These are phyloP conservation scores for Combretum micranthum DNA, from an alignment of 345 rosid genomes.

Conservation along the genomic window DNA sequence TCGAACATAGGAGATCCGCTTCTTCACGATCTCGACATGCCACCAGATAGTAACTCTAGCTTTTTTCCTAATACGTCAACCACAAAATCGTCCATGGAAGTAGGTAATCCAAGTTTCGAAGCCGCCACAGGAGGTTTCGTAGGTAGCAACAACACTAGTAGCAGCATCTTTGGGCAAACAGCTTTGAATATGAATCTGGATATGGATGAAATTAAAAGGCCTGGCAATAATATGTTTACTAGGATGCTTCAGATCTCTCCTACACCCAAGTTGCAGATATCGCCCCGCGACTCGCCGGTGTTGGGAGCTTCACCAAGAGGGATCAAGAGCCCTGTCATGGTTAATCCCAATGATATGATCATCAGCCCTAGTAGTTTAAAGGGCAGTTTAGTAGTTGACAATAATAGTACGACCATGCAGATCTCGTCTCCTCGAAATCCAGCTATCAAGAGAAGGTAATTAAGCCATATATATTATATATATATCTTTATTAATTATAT, in stretches of 20 bases:
- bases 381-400: constrained; percentile 7
- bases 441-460: constrained; percentile 81
- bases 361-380: constrained; percentile 4
- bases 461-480: constrained; percentile 2
- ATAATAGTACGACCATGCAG: constrained; percentile 40
- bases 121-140: constrained; percentile 13
- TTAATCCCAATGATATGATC: constrained; percentile 1
- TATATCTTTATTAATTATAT: background rate
- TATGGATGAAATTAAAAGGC: background rate
- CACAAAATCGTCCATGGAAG: constrained; percentile 11
- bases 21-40: constrained; percentile 41
- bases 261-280: constrained; percentile 15
- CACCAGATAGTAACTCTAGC: background rate
- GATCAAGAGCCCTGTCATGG: background rate
- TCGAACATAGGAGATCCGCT: constrained; percentile 64
- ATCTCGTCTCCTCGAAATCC: constrained; percentile 85
- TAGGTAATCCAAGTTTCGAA: constrained; percentile 8
- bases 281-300: constrained; percentile 39
- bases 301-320: constrained; percentile 12
- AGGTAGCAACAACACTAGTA: constrained; percentile 5
- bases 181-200: background rate
- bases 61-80: constrained; percentile 12
- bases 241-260: constrained; percentile 50
- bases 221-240: constrained; percentile 29
- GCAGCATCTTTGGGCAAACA: constrained; percentile 30